phyloP scores from a whole-genome alignment of 2,329 filamentous ascomycete genomes.

The Epicoccum sorghinum region DNA sequence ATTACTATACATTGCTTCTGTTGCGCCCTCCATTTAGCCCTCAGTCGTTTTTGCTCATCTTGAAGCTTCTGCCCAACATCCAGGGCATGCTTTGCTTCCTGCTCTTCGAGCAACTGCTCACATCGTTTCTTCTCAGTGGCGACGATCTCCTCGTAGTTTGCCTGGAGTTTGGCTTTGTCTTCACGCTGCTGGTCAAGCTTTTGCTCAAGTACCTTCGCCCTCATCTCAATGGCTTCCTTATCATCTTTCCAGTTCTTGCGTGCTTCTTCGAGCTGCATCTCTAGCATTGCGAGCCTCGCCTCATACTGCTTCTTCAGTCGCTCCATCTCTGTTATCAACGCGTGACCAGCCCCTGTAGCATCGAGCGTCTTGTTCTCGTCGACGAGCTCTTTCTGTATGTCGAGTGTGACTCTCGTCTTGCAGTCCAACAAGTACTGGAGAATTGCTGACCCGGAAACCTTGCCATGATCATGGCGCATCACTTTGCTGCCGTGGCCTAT shows the following conservation, averaged over 20 bases:
- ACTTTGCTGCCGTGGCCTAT: neutral
- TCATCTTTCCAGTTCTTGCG: neutral
- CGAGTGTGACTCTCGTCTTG: neutral
- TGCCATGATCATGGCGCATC: neutral
- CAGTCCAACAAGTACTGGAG: neutral
- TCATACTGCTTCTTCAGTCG: neutral
- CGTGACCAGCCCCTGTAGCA: neutral
- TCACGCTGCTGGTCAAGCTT: neutral
- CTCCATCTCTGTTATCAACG: neutral
- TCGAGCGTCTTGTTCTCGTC: neutral
- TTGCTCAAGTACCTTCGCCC: neutral
- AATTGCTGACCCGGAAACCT: neutral
- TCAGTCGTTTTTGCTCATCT: too few species aligned
- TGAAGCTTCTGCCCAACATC: too few species aligned
- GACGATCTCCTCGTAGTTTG: neutral
- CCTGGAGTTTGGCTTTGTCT: neutral
- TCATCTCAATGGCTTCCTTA: neutral
- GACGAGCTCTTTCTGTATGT: neutral
- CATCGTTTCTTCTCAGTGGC: neutral
- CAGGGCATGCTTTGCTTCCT: neutral
- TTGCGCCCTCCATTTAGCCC: too few species aligned
- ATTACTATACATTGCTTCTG: too few species aligned
- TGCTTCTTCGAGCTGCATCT: neutral
- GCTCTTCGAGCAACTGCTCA: neutral
- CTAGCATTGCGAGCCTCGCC: neutral